These are phyloP conservation scores for Letharia lupina DNA, from an alignment of 495 filamentous ascomycete genomes.

Conservation along the genomic window DNA sequence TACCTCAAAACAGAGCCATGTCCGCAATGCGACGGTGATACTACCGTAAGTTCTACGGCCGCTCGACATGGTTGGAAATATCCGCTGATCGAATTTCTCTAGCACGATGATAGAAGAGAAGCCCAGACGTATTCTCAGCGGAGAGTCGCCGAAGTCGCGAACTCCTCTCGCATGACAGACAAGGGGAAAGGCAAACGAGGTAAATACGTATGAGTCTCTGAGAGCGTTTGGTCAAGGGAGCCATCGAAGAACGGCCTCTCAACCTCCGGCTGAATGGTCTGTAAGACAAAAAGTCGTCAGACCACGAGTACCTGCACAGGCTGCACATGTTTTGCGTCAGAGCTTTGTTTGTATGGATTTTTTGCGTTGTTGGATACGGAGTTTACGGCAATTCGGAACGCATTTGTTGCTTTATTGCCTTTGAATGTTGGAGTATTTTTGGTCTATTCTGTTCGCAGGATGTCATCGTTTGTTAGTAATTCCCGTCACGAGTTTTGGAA, in stretches of 20 bases:
- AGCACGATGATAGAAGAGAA: not conserved
- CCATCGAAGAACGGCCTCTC: not conserved
- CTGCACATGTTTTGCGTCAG: not conserved
- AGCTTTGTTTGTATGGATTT: not conserved
- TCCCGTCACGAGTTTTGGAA: too few relatives aligned
- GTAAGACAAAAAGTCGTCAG: not conserved
- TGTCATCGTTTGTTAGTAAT: not conserved
- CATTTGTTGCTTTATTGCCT: not conserved
- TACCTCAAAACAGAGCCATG: conserved; percentile 3
- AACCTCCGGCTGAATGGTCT: not conserved
- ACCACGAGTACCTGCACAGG: not conserved
- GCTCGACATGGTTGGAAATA: not conserved
- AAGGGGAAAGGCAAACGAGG: not conserved
- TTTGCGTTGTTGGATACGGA: not conserved
- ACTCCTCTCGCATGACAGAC: not conserved
- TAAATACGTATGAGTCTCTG: not conserved
- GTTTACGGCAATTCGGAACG: not conserved
- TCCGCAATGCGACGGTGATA: not conserved
- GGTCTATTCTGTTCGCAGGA: not conserved
- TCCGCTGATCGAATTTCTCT: not conserved
- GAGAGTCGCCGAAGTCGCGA: not conserved
- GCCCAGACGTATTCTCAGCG: not conserved
- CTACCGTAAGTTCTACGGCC: not conserved
- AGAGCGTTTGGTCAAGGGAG: not conserved
- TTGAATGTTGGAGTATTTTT: not conserved